phyloP scores from a whole-genome alignment of 352 stramenopile genomes.

The Phytopythium chamaehyphon region DNA sequence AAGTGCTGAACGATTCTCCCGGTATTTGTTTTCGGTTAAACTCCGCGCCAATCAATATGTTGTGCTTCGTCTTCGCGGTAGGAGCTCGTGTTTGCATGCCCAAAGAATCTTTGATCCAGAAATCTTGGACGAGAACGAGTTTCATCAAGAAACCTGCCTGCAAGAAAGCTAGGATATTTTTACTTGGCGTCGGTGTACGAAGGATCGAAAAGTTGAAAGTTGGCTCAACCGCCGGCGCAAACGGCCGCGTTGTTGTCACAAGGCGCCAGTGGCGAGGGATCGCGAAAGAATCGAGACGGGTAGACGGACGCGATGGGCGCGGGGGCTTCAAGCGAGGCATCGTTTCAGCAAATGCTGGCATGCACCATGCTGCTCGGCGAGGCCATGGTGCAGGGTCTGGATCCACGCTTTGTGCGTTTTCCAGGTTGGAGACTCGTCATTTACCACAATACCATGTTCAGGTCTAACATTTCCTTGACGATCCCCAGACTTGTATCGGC shows the following conservation, averaged over 20 bases:
- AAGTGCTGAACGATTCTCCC: too few species aligned
- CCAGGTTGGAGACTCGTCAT: constrained; percentile 27
- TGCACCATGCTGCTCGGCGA: constrained; percentile 83
- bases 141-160: too few species aligned
- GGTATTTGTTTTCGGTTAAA: too few species aligned
- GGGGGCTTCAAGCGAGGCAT: constrained; percentile 60
- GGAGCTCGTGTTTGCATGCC: too few species aligned
- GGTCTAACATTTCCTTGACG: not conserved
- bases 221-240: not conserved
- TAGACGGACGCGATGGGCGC: constrained; percentile 38
- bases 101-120: too few species aligned
- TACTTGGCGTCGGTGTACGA: not conserved
- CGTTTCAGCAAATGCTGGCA: constrained; percentile 81
- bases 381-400: constrained; percentile 75
- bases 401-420: constrained; percentile 75
- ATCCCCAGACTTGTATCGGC: constrained; percentile 56
- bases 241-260: too few species aligned
- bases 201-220: not conserved
- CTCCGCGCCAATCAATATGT: too few species aligned
- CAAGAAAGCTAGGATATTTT: not conserved
- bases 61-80: too few species aligned
- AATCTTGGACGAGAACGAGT: too few species aligned
- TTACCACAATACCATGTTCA: not conserved
- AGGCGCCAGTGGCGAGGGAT: not conserved
- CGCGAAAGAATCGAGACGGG: not conserved